Base-by-base conservation (phyloP, 164 flowering plant species). In the Echeveria elegans region DNA sequence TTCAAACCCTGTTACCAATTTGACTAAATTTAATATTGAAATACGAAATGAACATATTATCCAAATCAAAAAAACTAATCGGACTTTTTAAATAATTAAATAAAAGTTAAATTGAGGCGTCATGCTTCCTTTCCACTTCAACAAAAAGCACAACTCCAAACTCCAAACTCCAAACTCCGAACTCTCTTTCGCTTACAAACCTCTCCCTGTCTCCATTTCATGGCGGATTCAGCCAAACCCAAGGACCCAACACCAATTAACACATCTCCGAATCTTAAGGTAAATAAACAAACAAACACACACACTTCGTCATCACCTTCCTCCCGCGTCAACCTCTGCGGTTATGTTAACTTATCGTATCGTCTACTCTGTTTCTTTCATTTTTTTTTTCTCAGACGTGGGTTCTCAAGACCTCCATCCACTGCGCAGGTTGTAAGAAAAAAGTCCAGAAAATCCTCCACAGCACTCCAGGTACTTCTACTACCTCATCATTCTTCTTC, bases 401-500 rank as follows among this genome's bases (percentile, higher is more conserved):
- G 76, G 75, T 74, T 23, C 71, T 86, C 76, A 86, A 71, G 76
- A 86, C 80, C 18, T 80, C 85, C 16, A 73, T 86, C 40, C 86
- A 86, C 70, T 86, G 90, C 69, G 82, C 82, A 79, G 90, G 84
- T 4, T 86, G 90, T 79, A 84, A 79, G 50, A 79, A 69, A 64
- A 86, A 86, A 77, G 82, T 86, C 47, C 73, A 78, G 65, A 86
- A 78, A 74, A 73, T 81, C 66, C 74, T 86, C 2, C 68, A 43
- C 1, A 72, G 65, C 56, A 74, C 79, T 5, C 79, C 80, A 2
- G 88, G 91, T 86, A 78, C 9, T 8, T 56, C 23, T 40, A 1
- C 14, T 12, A 40, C n/a, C n/a, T n/a, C n/a, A 7, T 40, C 45
- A 40, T 0, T 2, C n/a, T 16, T 6, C 10, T 28, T 29, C 14